Evolutionary conservation across 163 green algal genomes (phyloP), one percentile per base, ranked within the genome.

Genomic region (Picocystis sp.): DNA sequence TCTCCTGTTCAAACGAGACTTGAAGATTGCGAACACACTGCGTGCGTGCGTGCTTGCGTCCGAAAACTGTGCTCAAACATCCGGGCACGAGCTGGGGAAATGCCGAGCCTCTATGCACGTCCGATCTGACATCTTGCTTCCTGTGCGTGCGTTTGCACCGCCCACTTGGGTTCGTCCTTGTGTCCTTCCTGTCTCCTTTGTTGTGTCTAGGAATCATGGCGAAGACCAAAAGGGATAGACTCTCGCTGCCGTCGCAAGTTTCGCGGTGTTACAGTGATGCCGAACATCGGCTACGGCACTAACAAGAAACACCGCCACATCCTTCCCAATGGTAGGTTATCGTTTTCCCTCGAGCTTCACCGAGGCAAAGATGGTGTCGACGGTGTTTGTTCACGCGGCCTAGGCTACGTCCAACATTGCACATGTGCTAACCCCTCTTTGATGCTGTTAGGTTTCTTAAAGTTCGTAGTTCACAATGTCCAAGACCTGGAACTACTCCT

Each of bases 201-300:
- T 19, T 19, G 17, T 19, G 17, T 19, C 17, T 19, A 81, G 75
- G 52, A 66, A 25, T 69, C 55, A 72, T 99, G 90, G 90, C 75
- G 90, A 52, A 68, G 74, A 23, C 90, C 87, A 21, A 94, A 94
- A 79, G 90, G 90, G 93, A 99, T 99, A 77, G 90, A 99, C 75
- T 92, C 80, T 25, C 73, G 89, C 22, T 77, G 93, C 51, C 73
- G 89, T 51, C 69, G 86, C 38, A 96, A 94, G 81, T 99, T 97
- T 81, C 95, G 95, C 76, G 90, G 90, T 61, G 80, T 70, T 47
- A 70, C 73, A 43, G 70, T 90, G 47, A 94, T 95, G 88, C 82
- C 90, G 65, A 97, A 97, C 74, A 84, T 95, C 55, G 90, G 90
- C 22, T 99, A 95, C 63, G 85, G 86, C 50, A 80, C 75, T 52